phyloP scores from a whole-genome alignment of 1,284 basidiomycete species.

The Trametes sp. region DNA sequence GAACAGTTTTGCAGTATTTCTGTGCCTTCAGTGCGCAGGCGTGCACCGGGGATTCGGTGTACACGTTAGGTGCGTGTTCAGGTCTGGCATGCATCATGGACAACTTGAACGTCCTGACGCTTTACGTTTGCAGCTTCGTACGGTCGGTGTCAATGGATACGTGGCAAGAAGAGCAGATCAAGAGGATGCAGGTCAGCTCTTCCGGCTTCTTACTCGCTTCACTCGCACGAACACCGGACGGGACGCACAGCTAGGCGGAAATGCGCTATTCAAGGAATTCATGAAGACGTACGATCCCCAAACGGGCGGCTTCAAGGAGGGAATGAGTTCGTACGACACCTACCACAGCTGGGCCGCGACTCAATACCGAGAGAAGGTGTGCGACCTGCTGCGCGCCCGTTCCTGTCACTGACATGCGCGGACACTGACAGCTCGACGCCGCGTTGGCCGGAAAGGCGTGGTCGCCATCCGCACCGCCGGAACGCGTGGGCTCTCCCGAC shows the following conservation, averaged over 20 bases:
- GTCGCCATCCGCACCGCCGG: slow-evolving; percentile 72
- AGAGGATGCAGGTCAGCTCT: slow-evolving; percentile 81
- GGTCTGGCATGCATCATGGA: slow-evolving; percentile 3
- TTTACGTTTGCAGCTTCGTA: slow-evolving; percentile 72
- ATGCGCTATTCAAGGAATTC: slow-evolving; percentile 81
- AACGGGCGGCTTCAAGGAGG: slow-evolving; percentile 77
- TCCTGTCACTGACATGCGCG: slow-evolving; percentile 8
- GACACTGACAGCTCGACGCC: slow-evolving; percentile 70
- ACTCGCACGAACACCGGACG: slow-evolving; percentile 17
- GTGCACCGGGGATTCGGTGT: slow-evolving; percentile 90
- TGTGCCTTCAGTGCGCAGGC: slow-evolving; percentile 93
- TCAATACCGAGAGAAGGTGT: slow-evolving; percentile 91
- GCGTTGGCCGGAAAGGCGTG: slow-evolving; percentile 74
- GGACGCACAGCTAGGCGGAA: slow-evolving; percentile 77
- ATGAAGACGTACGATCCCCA: slow-evolving; percentile 79
- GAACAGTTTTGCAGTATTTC: slow-evolving; percentile 81
- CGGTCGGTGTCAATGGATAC: slow-evolving; percentile 95
- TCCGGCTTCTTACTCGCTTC: slow-evolving; percentile 19
- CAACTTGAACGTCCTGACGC: slow-evolving; percentile 7
- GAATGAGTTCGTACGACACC: slow-evolving; percentile 76
- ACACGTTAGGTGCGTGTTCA: slow-evolving; percentile 69
- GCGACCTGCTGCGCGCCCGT: slow-evolving; percentile 24
- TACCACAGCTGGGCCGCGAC: slow-evolving; percentile 93
- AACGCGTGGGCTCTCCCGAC: slow-evolving; percentile 45
- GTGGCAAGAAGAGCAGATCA: slow-evolving; percentile 91